phyloP scores from a whole-genome alignment of 768 basidiomycete species.

The Hygrocybe punicea region DNA sequence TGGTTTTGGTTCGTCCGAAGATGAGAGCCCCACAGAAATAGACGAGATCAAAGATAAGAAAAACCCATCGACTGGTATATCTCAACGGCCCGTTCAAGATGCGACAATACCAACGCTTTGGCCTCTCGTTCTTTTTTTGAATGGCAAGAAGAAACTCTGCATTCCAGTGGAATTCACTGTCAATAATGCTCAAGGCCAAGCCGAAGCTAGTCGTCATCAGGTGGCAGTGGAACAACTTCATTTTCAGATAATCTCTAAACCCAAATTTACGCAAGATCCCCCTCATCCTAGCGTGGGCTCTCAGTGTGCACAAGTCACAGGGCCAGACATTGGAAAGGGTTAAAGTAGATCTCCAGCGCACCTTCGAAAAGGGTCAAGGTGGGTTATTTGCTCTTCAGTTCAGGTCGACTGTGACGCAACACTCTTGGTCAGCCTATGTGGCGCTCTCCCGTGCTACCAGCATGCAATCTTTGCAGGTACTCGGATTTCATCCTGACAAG shows the following conservation, averaged over 20 bases:
- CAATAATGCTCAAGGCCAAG: constrained; percentile 52
- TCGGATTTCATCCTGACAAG: constrained; percentile 60
- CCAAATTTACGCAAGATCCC: constrained; percentile 47
- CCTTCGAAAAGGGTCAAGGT: constrained; percentile 84
- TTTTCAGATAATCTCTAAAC: background rate
- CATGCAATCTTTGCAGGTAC: constrained; percentile 62
- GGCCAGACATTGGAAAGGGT: constrained; percentile 86
- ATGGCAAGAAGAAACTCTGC: constrained; percentile 44
- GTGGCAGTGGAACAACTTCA: constrained; percentile 30
- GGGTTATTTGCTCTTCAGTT: background rate
- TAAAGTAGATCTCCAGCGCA: constrained; percentile 68
- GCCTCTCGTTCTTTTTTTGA: constrained; percentile 62
- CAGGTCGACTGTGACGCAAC: background rate
- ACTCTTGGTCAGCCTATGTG: constrained; percentile 51
- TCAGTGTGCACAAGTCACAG: constrained; percentile 87
- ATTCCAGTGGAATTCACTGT: constrained; percentile 61
- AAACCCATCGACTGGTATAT: too few relatives aligned
- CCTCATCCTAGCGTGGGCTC: constrained; percentile 82
- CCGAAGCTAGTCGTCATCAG: constrained; percentile 61
- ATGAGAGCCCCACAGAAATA: constrained; percentile 37
- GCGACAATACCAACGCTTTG: constrained; percentile 31
- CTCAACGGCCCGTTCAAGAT: too few relatives aligned
- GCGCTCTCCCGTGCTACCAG: constrained; percentile 70
- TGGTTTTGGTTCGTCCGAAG: constrained; percentile 42
- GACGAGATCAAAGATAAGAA: constrained; percentile 29